These are phyloP conservation scores for Talaromyces sp. DNA, from an alignment of 2,329 filamentous ascomycete genomes.

Conservation along the genomic window DNA sequence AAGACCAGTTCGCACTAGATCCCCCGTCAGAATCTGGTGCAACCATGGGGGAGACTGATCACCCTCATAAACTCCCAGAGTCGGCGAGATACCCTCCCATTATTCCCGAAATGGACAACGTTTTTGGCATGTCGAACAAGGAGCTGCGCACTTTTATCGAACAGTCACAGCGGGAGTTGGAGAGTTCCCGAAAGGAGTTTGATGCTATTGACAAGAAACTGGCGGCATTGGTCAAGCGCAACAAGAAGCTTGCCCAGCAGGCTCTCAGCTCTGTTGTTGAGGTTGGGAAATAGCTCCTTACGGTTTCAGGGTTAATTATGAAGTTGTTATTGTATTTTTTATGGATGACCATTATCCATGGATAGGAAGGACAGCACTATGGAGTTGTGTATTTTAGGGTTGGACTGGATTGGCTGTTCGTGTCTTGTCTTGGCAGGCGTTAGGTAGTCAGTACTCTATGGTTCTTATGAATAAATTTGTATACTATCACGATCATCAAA, in stretches of 20 bases:
- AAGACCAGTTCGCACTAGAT: constrained; percentile 27
- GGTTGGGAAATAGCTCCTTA: constrained; percentile 18
- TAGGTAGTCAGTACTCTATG: neutral
- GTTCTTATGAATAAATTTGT: neutral
- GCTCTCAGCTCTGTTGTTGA: constrained; percentile 35
- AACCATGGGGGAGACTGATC: constrained; percentile 43
- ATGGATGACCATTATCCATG: neutral
- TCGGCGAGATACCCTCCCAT: constrained; percentile 35
- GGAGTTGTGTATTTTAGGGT: neutral
- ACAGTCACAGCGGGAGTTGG: constrained; percentile 62
- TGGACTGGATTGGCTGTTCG: neutral
- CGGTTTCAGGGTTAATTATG: neutral
- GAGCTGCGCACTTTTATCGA: constrained; percentile 41
- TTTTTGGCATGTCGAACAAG: constrained; percentile 44
- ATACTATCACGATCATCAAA: neutral
- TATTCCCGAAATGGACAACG: constrained; percentile 39
- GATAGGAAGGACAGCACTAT: neutral
- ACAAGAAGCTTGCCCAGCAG: constrained; percentile 45
- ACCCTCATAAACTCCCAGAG: constrained; percentile 38
- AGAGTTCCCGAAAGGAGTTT: constrained; percentile 68
- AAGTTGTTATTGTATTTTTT: neutral
- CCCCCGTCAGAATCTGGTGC: constrained; percentile 26
- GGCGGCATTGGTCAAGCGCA: constrained; percentile 41
- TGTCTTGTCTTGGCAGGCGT: neutral
- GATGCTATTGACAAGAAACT: constrained; percentile 48